A percentile compares a stretch with the other conserved stretches of the same genome.
Evolutionary conservation across 2,329 filamentous ascomycete species (phyloP).

Genomic region (Epichloe amarillans): DNA sequence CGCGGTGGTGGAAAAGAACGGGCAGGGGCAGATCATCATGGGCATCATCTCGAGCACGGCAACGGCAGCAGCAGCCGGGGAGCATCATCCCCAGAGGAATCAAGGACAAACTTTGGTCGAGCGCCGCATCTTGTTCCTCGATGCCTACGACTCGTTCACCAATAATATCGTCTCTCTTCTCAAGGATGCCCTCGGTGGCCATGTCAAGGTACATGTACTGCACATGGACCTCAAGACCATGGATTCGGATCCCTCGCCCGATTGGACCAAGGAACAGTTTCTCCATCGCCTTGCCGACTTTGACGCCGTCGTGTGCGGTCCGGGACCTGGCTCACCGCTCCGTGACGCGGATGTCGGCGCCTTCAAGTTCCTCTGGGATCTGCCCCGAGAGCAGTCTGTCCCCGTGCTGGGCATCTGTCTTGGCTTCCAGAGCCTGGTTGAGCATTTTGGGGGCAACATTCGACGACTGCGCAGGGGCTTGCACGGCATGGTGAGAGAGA

Average conservation of each 20-base stretch:
- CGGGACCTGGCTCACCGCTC: constrained; percentile 73
- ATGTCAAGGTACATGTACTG: constrained; percentile 41
- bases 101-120: background rate
- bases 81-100: background rate
- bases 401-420: constrained; percentile 83
- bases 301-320: constrained; percentile 79
- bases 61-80: background rate
- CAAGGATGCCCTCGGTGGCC: constrained; percentile 50
- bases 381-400: constrained; percentile 44
- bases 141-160: constrained; percentile 93
- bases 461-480: constrained; percentile 56
- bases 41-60: constrained; percentile 1
- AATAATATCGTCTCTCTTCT: constrained; percentile 86
- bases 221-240: constrained; percentile 36
- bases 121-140: constrained; percentile 65
- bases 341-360: constrained; percentile 66
- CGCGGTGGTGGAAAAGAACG: too few relatives aligned
- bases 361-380: constrained; percentile 62
- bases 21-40: background rate
- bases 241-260: constrained; percentile 45
- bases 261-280: constrained; percentile 32
- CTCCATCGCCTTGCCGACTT: constrained; percentile 38
- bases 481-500: constrained; percentile 65
- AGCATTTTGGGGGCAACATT: constrained; percentile 53
- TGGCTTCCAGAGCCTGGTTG: constrained; percentile 72